These are phyloP conservation scores for Syncephalastrum monosporum DNA, from an alignment of 371 early-diverging fungal species.

Conservation along the genomic window DNA sequence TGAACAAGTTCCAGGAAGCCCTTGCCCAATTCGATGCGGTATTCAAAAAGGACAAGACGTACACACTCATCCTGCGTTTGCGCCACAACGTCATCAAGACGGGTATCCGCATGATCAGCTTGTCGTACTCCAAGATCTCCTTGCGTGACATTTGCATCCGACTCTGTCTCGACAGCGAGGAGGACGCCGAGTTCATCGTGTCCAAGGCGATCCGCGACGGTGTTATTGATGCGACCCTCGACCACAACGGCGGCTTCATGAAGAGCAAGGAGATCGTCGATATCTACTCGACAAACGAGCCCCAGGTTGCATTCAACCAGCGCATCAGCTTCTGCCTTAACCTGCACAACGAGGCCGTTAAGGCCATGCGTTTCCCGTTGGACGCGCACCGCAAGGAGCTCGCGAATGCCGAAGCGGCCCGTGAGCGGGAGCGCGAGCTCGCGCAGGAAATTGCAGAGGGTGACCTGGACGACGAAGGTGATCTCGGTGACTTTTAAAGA, in stretches of 20 bases:
- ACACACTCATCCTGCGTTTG: slow-evolving; percentile 87
- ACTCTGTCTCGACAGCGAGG: slow-evolving; percentile 94
- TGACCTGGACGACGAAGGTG: slow-evolving; percentile 79
- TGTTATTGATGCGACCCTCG: slow-evolving; percentile 94
- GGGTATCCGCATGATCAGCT: slow-evolving; percentile 93
- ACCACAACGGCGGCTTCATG: slow-evolving; percentile 93
- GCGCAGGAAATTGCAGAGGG: slow-evolving; percentile 90
- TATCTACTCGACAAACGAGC: slow-evolving; percentile 94
- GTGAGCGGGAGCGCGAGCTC: slow-evolving; percentile 89
- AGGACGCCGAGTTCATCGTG: slow-evolving; percentile 98
- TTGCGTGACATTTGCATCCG: slow-evolving; percentile 94
- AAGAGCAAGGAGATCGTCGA: slow-evolving; percentile 92
- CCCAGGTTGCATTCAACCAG: slow-evolving; percentile 92
- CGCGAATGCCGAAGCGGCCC: slow-evolving; percentile 82
- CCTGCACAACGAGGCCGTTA: slow-evolving; percentile 94
- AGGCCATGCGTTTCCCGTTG: slow-evolving; percentile 95
- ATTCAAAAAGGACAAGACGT: slow-evolving; percentile 88
- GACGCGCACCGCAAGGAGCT: slow-evolving; percentile 82
- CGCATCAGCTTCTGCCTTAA: slow-evolving; percentile 94
- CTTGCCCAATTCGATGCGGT: slow-evolving; percentile 69
- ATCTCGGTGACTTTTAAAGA: slow-evolving; percentile 45
- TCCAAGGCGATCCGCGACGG: slow-evolving; percentile 98
- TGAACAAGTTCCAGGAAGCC: slow-evolving; percentile 89
- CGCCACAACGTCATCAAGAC: slow-evolving; percentile 99
- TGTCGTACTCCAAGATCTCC: slow-evolving; percentile 95